phyloP scores from a whole-genome alignment of 371 early-diverging fungal genomes.

The Mucor circinelloides region DNA sequence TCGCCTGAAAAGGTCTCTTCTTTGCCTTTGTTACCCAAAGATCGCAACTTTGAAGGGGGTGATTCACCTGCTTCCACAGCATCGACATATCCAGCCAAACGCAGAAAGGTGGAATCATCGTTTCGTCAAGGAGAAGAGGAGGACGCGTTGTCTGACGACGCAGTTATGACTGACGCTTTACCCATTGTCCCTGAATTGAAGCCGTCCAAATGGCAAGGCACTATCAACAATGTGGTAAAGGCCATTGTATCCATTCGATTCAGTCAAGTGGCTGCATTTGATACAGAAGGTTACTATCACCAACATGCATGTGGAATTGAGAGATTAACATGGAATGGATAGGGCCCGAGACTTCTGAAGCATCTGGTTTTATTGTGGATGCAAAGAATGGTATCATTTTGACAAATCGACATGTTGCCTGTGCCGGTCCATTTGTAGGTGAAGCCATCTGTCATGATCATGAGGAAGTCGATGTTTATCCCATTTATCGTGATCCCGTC shows the following conservation, averaged over 20 bases:
- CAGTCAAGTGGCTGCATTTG: constrained; percentile 76
- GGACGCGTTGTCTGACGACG: constrained; percentile 11
- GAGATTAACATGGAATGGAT: neutral
- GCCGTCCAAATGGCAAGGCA: constrained; percentile 60
- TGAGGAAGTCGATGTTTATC: constrained; percentile 87
- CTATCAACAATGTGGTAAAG: constrained; percentile 70
- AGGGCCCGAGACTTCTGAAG: constrained; percentile 59
- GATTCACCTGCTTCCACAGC: constrained; percentile 43
- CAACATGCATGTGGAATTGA: neutral
- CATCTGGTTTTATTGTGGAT: constrained; percentile 96
- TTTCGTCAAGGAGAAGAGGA: constrained; percentile 8
- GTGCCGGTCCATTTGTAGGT: constrained; percentile 90
- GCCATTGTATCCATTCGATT: constrained; percentile 80
- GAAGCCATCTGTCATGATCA: constrained; percentile 89
- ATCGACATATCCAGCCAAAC: constrained; percentile 29
- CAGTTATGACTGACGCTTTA: constrained; percentile 10
- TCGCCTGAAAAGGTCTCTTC: constrained; percentile 12
- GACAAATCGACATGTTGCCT: constrained; percentile 93
- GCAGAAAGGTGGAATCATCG: constrained; percentile 30
- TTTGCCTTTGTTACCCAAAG: constrained; percentile 32
- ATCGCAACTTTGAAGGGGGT: constrained; percentile 44
- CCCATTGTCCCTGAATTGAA: constrained; percentile 24
- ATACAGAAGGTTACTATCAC: constrained; percentile 72
- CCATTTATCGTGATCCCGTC: constrained; percentile 87
- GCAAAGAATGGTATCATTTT: constrained; percentile 84